These are phyloP conservation scores for Mediolabrus comicus DNA, from an alignment of 108 stramenopile genomes.

Conservation along the genomic window DNA sequence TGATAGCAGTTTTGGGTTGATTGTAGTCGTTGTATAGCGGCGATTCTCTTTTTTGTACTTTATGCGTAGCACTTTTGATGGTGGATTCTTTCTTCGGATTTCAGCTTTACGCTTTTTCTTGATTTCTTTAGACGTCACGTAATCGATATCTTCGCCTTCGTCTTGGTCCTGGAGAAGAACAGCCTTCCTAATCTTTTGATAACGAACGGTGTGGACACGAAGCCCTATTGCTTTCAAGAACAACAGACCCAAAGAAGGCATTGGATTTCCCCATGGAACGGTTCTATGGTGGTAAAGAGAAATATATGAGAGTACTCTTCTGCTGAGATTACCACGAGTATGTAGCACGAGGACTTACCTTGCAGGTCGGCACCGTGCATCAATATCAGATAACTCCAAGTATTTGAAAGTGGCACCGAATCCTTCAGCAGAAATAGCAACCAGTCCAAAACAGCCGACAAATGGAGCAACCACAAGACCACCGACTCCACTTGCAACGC, in stretches of 20 bases:
- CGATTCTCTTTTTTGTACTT: constrained; percentile 28
- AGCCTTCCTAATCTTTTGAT: constrained; percentile 21
- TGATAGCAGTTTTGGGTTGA: constrained; percentile 32
- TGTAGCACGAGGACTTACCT: constrained; percentile 7
- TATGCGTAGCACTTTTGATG: constrained; percentile 24
- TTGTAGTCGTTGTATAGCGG: constrained; percentile 19
- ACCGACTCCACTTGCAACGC: constrained; percentile 23
- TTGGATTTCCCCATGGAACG: constrained; percentile 26
- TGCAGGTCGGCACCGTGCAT: constrained; percentile 34
- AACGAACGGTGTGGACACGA: constrained; percentile 28
- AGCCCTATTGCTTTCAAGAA: constrained; percentile 32
- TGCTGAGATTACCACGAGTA: background rate
- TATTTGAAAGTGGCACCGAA: constrained; percentile 6
- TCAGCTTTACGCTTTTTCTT: constrained; percentile 28
- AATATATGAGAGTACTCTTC: background rate
- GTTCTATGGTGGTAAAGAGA: background rate
- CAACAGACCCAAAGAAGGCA: constrained; percentile 6
- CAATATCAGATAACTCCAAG: constrained; percentile 16
- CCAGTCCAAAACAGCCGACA: constrained; percentile 28
- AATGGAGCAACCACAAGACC: constrained; percentile 24
- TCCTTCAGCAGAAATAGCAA: constrained; percentile 22
- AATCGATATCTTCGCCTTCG: constrained; percentile 11
- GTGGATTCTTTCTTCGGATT: constrained; percentile 33
- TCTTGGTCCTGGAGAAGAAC: background rate
- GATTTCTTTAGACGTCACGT: constrained; percentile 25